These are phyloP conservation scores for Apophysomyces elegans DNA, from an alignment of 371 early-diverging fungal genomes.

Conservation along the genomic window DNA sequence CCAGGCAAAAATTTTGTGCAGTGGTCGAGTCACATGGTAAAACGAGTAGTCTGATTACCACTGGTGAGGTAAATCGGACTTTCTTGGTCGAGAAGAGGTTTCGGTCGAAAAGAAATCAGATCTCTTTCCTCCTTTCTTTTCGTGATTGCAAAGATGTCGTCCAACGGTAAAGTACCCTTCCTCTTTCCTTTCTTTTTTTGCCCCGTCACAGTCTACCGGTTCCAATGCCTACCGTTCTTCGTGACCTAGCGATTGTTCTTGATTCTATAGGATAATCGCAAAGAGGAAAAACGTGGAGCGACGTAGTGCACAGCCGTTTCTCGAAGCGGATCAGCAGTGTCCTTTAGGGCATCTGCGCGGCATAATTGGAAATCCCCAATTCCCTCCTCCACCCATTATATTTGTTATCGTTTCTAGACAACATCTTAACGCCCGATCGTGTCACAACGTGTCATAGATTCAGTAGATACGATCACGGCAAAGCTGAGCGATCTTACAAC, in stretches of 20 bases:
- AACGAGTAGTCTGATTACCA: too few relatives aligned
- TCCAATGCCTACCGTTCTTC: not conserved
- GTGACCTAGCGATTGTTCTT: not conserved
- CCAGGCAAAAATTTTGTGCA: too few relatives aligned
- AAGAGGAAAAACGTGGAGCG: not conserved
- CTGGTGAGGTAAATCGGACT: too few relatives aligned
- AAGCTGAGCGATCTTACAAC: constrained; percentile 41
- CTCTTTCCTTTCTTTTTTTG: not conserved
- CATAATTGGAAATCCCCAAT: too few relatives aligned
- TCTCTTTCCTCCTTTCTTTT: not conserved
- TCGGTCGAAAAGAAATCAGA: too few relatives aligned
- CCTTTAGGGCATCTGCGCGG: too few relatives aligned
- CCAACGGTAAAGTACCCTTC: constrained; percentile 7
- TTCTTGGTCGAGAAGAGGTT: too few relatives aligned
- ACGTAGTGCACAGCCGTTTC: constrained; percentile 1
- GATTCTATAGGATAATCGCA: not conserved
- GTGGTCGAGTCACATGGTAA: too few relatives aligned
- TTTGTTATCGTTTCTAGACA: constrained; percentile 5
- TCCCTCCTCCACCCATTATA: not conserved
- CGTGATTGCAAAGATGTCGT: constrained; percentile 1
- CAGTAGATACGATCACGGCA: constrained; percentile 32
- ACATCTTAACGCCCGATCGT: constrained; percentile 10
- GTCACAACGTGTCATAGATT: constrained; percentile 14
- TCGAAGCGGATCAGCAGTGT: too few relatives aligned
- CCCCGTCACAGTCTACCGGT: not conserved